These are phyloP conservation scores for Debaryomyces hansenii DNA, from an alignment of 805 yeast species.

Conservation along the genomic window DNA sequence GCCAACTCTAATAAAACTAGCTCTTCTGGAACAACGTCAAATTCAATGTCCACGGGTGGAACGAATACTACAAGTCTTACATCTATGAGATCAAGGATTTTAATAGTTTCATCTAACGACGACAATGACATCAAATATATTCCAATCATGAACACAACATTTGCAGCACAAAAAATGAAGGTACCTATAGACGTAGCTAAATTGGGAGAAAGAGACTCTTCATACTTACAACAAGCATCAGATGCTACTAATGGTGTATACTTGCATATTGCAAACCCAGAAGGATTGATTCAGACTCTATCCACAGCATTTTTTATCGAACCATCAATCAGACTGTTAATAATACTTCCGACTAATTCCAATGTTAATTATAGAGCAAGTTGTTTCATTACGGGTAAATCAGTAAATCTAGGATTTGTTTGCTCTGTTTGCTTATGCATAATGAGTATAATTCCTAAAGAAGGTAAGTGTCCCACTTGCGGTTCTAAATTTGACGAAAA, in stretches of 20 bases:
- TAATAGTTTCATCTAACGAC: conserved; percentile 68
- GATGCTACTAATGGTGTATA: conserved; percentile 94
- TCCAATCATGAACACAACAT: conserved; percentile 92
- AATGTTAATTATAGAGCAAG: conserved; percentile 93
- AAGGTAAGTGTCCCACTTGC: conserved; percentile 81
- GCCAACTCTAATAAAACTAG: conserved; percentile 14
- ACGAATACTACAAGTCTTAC: conserved; percentile 17
- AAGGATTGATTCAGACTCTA: conserved; percentile 81
- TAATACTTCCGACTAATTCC: conserved; percentile 79
- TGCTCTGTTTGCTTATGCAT: conserved; percentile 92
- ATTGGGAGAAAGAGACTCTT: conserved; percentile 59
- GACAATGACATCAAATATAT: conserved; percentile 82
- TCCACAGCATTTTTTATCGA: conserved; percentile 82
- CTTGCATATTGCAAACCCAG: conserved; percentile 62
- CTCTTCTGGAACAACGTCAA: conserved; percentile 5
- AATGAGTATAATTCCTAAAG: conserved; percentile 66
- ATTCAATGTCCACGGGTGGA: conserved; percentile 11
- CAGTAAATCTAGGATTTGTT: conserved; percentile 91
- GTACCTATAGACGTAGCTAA: conserved; percentile 91
- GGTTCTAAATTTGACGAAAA: conserved; percentile 70
- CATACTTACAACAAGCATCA: conserved; percentile 91
- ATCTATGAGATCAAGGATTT: conserved; percentile 37
- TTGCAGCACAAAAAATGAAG: conserved; percentile 91
- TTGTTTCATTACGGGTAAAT: conserved; percentile 85
- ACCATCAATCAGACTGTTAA: conserved; percentile 73